Percentiles rank a stretch among this genome's conserved stretches.
Conservation (phyloP, 805 yeast species). For the Jamesozyma spencerorum region DNA sequence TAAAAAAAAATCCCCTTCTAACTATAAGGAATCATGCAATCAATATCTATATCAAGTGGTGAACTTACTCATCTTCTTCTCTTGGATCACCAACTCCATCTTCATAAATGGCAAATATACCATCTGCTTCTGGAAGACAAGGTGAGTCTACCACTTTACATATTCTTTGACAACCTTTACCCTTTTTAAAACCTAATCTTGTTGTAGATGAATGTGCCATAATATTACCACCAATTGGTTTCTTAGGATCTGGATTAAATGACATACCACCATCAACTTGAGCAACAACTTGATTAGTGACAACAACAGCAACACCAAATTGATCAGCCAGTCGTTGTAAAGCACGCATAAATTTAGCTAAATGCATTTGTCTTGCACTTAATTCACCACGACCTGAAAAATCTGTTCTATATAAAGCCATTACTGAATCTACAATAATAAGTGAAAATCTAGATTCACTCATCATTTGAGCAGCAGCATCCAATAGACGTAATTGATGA, state of each 20-base stretch:
- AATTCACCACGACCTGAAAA: conserved; percentile 92
- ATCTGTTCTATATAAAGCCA: conserved; percentile 94
- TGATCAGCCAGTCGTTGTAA: conserved; percentile 93
- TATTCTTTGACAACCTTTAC: conserved; percentile 83
- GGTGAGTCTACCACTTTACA: conserved; percentile 96
- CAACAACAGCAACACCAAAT: conserved; percentile 93
- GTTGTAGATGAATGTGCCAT: conserved; percentile 96
- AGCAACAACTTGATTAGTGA: conserved; percentile 94
- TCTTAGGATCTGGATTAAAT: conserved; percentile 92
- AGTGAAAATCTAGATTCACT: conserved; percentile 84
- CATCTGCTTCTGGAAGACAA: conserved; percentile 90
- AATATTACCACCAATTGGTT: conserved; percentile 97
- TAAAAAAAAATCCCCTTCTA: not conserved
- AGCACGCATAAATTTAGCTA: conserved; percentile 85
- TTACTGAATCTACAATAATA: conserved; percentile 90
- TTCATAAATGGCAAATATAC: conserved; percentile 90
- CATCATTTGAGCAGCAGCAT: conserved; percentile 94
- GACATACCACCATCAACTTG: conserved; percentile 83
- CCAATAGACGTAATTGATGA: conserved; percentile 79
- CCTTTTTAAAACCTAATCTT: conserved; percentile 80
- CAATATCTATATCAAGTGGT: not conserved
- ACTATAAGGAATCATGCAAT: not conserved
- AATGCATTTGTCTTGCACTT: conserved; percentile 88
- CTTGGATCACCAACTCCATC: conserved; percentile 96
- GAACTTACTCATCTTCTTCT: conserved; percentile 51